phyloP scores from a whole-genome alignment of 2,329 filamentous ascomycete species.

The Penicillium sp. region DNA sequence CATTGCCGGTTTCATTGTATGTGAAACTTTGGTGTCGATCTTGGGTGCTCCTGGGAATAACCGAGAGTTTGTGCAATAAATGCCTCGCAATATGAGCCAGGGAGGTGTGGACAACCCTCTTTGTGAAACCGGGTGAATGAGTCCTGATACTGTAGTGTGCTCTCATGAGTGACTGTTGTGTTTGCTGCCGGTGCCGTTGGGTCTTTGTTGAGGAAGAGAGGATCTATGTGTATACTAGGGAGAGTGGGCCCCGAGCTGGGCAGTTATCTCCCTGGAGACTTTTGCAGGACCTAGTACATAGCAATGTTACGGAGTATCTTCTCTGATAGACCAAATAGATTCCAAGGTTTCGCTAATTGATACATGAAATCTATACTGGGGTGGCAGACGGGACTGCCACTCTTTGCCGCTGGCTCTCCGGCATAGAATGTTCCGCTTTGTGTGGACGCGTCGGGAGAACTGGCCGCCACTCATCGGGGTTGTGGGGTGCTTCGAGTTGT shows the following conservation, averaged over 20 bases:
- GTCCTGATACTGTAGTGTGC: too few relatives aligned
- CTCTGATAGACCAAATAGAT: background rate
- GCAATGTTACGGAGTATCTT: too few relatives aligned
- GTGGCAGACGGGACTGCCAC: conserved; percentile 7
- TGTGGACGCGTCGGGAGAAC: conserved; percentile 21
- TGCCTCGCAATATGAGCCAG: too few relatives aligned
- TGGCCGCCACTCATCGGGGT: conserved; percentile 14
- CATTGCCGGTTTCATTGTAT: conserved; percentile 1
- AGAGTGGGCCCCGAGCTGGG: too few relatives aligned
- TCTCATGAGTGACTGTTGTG: too few relatives aligned
- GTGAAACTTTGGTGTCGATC: conserved; percentile 1
- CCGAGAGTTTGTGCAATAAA: background rate
- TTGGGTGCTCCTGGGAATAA: background rate
- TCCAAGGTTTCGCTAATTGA: background rate
- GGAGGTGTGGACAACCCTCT: too few relatives aligned
- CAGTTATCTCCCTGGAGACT: too few relatives aligned
- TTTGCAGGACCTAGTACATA: too few relatives aligned
- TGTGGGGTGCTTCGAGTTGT: conserved; percentile 35
- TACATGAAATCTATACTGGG: conserved; percentile 7
- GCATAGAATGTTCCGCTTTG: conserved; percentile 13
- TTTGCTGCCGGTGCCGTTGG: too few relatives aligned
- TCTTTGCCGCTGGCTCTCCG: conserved; percentile 9
- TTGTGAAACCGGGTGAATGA: too few relatives aligned
- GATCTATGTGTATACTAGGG: too few relatives aligned
- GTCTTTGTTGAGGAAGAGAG: too few relatives aligned